phyloP scores from a whole-genome alignment of 257 asterid species.

The Prunella vulgaris region DNA sequence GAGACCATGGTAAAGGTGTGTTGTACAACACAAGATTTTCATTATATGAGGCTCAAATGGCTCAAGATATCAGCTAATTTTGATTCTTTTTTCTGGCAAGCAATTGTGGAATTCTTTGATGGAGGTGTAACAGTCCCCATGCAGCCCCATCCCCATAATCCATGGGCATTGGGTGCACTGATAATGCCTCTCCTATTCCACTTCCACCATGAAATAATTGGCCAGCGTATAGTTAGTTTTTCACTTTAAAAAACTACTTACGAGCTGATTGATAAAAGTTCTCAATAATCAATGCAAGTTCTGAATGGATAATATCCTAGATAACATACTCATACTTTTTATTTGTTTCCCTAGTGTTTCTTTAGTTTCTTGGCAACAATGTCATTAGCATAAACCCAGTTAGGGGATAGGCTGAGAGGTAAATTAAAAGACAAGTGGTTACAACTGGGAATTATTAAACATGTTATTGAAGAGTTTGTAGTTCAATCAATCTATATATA shows the following conservation, averaged over 20 bases:
- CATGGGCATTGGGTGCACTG: not conserved
- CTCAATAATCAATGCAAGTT: conserved; percentile 3
- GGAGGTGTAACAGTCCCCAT: not conserved
- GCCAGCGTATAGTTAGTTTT: not conserved
- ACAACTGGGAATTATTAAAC: not conserved
- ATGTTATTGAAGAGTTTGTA: not conserved
- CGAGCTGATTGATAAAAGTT: not conserved
- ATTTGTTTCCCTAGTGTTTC: not conserved
- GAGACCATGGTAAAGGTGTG: conserved; percentile 97
- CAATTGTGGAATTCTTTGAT: not conserved
- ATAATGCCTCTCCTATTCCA: not conserved
- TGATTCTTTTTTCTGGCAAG: not conserved
- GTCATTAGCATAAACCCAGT: not conserved
- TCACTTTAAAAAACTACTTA: not conserved
- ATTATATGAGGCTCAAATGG: not conserved
- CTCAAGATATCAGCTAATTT: not conserved
- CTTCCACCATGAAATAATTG: not conserved
- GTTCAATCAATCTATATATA: not conserved
- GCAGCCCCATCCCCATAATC: not conserved
- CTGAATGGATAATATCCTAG: conserved; percentile 5
- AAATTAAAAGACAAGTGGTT: not conserved
- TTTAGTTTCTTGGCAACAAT: not conserved
- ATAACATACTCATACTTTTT: not conserved
- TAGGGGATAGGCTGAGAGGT: conserved; percentile 12
- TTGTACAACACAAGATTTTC: conserved; percentile 1